phyloP scores from a whole-genome alignment of 208 protist genomes.

The Vickermania ingenoplastis region DNA sequence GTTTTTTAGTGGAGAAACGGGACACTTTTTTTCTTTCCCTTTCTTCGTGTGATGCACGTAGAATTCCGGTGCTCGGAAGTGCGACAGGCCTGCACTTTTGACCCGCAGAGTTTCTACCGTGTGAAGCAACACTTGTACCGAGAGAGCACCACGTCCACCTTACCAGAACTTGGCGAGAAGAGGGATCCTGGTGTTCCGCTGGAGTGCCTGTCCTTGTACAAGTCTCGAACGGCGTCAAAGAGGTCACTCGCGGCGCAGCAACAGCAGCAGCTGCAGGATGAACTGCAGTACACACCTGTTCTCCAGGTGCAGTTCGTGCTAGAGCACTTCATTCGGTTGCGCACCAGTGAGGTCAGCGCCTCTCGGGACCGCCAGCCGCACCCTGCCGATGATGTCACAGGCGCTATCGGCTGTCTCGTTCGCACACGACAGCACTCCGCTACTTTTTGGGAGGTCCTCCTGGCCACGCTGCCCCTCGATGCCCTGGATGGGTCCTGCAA shows the following conservation, averaged over 20 bases:
- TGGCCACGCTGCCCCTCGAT: constrained; percentile 51
- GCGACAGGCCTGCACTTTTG: constrained; percentile 41
- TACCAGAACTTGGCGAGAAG: constrained; percentile 1
- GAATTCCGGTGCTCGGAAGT: constrained; percentile 59
- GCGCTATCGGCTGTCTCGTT: constrained; percentile 57
- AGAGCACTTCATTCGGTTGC: constrained; percentile 56
- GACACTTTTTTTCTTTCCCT: not conserved
- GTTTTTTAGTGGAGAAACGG: too few species aligned
- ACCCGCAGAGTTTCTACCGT: constrained; percentile 67
- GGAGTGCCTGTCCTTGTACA: constrained; percentile 8
- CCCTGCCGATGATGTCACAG: constrained; percentile 36
- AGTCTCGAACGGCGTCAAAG: not conserved
- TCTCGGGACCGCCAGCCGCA: constrained; percentile 26
- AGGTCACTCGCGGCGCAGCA: not conserved
- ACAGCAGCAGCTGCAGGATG: not conserved
- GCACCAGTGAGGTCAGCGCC: constrained; percentile 30
- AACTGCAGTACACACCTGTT: not conserved
- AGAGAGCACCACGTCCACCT: not conserved
- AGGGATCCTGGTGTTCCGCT: constrained; percentile 3
- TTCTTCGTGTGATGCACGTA: constrained; percentile 48
- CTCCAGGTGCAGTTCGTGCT: constrained; percentile 36
- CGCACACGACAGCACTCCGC: constrained; percentile 48
- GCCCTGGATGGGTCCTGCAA: constrained; percentile 55
- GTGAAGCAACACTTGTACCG: constrained; percentile 51
- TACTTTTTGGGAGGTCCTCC: constrained; percentile 30